Evolutionary conservation across 2,329 filamentous ascomycete genomes (phyloP).

Genomic region (Penicillium sp.): DNA sequence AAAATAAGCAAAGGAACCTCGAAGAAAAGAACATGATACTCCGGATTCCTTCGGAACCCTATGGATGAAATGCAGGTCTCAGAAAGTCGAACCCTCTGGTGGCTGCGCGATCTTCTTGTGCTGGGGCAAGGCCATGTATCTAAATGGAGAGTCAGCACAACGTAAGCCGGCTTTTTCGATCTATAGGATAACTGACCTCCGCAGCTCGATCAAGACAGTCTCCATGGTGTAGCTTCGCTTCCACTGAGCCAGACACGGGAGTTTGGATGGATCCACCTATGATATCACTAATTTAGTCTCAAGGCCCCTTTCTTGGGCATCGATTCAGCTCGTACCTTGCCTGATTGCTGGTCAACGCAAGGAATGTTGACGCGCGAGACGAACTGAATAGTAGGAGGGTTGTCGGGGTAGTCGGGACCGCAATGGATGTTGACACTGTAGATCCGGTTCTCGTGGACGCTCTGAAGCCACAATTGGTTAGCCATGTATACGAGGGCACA

Average conservation of each 20-base stretch:
- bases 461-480: constrained; percentile 58
- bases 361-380: constrained; percentile 96
- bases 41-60: constrained; percentile 33
- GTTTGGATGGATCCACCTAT: constrained; percentile 79
- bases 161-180: constrained; percentile 26
- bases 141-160: constrained; percentile 48
- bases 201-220: constrained; percentile 84
- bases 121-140: constrained; percentile 88
- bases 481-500: constrained; percentile 10
- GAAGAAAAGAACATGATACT: constrained; percentile 40
- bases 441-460: constrained; percentile 97
- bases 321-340: constrained; percentile 62
- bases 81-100: constrained; percentile 76
- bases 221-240: constrained; percentile 95
- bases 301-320: background rate
- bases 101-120: constrained; percentile 98
- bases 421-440: constrained; percentile 98
- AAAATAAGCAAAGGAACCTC: constrained; percentile 32
- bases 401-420: constrained; percentile 84
- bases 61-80: constrained; percentile 27
- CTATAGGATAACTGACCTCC: constrained; percentile 63
- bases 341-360: constrained; percentile 81
- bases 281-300: constrained; percentile 18
- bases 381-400: constrained; percentile 88
- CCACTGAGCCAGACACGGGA: constrained; percentile 88